Conservation (phyloP, 2,329 filamentous ascomycete species). For the Diaporthe vexans region DNA sequence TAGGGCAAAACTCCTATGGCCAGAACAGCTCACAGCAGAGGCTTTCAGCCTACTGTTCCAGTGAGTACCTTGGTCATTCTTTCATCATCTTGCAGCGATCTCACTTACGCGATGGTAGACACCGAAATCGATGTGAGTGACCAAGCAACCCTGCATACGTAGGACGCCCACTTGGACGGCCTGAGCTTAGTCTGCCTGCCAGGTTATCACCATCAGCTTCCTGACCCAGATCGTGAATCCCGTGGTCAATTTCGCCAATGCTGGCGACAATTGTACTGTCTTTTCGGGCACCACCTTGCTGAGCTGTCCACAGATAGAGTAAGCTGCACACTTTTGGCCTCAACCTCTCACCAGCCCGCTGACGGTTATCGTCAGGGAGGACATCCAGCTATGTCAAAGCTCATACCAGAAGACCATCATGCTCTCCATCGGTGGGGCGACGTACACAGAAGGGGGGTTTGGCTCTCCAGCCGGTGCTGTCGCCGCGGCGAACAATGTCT, state of each 20-base stretch:
- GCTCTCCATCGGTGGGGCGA: constrained; percentile 79
- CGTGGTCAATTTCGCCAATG: constrained; percentile 75
- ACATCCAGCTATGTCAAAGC: constrained; percentile 72
- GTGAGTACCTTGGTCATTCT: constrained; percentile 55
- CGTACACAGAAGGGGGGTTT: constrained; percentile 79
- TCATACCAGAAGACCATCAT: constrained; percentile 77
- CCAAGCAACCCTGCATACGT: neutral
- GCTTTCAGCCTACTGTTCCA: constrained; percentile 70
- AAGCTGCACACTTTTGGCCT: constrained; percentile 48
- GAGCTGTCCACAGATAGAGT: constrained; percentile 76
- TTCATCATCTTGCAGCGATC: too few relatives aligned
- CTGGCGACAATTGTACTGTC: constrained; percentile 70
- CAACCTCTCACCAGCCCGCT: neutral
- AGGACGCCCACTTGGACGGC: too few relatives aligned
- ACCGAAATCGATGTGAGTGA: constrained; percentile 60
- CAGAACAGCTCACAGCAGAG: constrained; percentile 65
- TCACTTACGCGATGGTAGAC: constrained; percentile 49
- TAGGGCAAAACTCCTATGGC: constrained; percentile 72
- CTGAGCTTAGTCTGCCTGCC: constrained; percentile 3
- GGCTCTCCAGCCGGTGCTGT: constrained; percentile 63
- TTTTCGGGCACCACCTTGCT: constrained; percentile 71
- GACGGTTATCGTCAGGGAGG: constrained; percentile 51
- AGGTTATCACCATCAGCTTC: constrained; percentile 77
- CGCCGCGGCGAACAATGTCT: constrained; percentile 72
- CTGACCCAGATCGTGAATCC: constrained; percentile 68